These are phyloP conservation scores for Nidularia pulvinata DNA, from an alignment of 768 basidiomycete genomes.

Conservation along the genomic window DNA sequence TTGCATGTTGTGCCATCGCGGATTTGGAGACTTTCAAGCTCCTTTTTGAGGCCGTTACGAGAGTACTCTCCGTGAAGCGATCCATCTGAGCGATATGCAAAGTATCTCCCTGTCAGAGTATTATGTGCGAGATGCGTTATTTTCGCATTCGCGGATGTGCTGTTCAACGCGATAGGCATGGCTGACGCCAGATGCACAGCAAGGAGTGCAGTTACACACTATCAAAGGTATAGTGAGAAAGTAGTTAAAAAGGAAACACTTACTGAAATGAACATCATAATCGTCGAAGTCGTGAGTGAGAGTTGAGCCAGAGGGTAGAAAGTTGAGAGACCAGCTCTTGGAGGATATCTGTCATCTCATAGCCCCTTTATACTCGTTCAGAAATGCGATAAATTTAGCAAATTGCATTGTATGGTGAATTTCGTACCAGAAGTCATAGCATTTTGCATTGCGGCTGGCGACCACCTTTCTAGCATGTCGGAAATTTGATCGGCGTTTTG, in stretches of 20 bases:
- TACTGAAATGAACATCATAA: background rate
- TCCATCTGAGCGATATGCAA: conserved; percentile 5
- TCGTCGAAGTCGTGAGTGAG: no score
- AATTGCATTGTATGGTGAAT: no score
- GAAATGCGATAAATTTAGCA: no score
- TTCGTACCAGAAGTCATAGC: no score
- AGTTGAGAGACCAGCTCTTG: no score
- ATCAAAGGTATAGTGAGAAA: background rate
- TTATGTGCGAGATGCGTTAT: background rate
- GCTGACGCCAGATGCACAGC: background rate
- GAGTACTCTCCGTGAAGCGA: conserved; percentile 3
- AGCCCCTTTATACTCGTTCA: no score
- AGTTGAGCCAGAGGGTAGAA: no score
- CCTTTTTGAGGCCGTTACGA: background rate
- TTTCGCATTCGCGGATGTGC: background rate
- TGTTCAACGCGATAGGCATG: background rate
- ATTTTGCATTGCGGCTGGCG: no score
- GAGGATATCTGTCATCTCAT: no score
- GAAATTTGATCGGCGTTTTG: no score
- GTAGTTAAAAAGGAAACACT: background rate
- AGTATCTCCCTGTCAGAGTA: background rate
- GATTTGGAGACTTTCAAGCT: background rate
- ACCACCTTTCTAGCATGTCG: no score
- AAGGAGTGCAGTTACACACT: background rate
- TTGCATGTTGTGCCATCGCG: background rate